phyloP scores from a whole-genome alignment of 2,329 filamentous ascomycete genomes.

The Talaromyces amestolkiae region DNA sequence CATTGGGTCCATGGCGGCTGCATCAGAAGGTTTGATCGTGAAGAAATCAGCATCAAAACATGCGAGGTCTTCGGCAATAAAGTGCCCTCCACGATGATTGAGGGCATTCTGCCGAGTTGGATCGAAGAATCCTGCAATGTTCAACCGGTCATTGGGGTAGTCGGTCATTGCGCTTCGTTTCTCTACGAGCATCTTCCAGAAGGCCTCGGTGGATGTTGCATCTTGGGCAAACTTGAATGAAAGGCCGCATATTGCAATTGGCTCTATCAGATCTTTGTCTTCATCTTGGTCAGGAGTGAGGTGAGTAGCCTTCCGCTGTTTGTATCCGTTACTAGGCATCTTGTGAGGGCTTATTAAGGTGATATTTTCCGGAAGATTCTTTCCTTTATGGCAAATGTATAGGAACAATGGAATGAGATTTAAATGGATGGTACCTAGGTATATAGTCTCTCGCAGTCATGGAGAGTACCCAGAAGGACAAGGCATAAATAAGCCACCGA shows the following conservation, averaged over 20 bases:
- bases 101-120: not conserved
- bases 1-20: not conserved
- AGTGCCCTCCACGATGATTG: constrained; percentile 23
- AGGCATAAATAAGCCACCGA: not conserved
- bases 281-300: not conserved
- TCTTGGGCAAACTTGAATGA: constrained; percentile 16
- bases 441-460: not conserved
- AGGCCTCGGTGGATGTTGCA: constrained; percentile 15
- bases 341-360: not conserved
- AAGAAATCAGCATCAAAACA: constrained; percentile 32
- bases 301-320: not conserved
- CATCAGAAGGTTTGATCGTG: constrained; percentile 4
- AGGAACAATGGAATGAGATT: not conserved
- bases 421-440: not conserved
- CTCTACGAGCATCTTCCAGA: constrained; percentile 21
- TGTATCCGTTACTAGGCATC: not conserved
- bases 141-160: constrained; percentile 7
- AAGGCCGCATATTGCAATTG: not conserved
- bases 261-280: not conserved
- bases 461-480: not conserved
- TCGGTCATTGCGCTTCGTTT: constrained; percentile 14
- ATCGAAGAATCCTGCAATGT: not conserved
- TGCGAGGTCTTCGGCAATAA: constrained; percentile 23
- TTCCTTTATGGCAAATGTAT: not conserved
- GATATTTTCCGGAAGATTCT: not conserved